Conservation (phyloP, 805 yeast genomes). For the Wickerhamiella galacta region DNA sequence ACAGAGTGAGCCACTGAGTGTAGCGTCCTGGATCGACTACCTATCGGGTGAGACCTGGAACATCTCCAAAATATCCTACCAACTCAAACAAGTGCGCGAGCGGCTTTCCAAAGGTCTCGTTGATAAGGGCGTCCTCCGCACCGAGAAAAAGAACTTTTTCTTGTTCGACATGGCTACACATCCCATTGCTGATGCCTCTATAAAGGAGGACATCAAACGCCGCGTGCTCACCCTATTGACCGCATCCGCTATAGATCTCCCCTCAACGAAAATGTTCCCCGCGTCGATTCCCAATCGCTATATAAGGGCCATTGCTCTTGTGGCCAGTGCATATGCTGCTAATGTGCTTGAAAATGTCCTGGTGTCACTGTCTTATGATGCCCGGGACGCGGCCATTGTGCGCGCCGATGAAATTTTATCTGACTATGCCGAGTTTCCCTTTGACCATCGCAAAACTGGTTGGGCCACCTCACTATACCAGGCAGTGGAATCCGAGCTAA, state of each 20-base stretch:
- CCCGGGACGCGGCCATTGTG: conserved; percentile 78
- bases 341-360: conserved; percentile 87
- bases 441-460: conserved; percentile 32
- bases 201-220: conserved; percentile 65
- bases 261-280: conserved; percentile 48
- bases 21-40: conserved; percentile 84
- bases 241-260: conserved; percentile 38
- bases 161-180: conserved; percentile 98
- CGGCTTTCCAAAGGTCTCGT: conserved; percentile 91
- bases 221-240: conserved; percentile 58
- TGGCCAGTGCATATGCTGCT: conserved; percentile 86
- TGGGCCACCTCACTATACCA: conserved; percentile 34
- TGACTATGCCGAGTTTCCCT: conserved; percentile 78
- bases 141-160: conserved; percentile 87
- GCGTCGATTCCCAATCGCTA: conserved; percentile 47
- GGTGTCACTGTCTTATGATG: conserved; percentile 55
- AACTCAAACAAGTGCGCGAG: conserved; percentile 92
- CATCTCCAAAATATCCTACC: conserved; percentile 82
- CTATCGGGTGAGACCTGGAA: conserved; percentile 95
- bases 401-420: conserved; percentile 83
- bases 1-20: conserved; percentile 61
- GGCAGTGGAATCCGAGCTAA: conserved; percentile 31
- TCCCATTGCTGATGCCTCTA: conserved; percentile 73
- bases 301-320: conserved; percentile 65
- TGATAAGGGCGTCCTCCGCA: conserved; percentile 89